Percentiles rank a stretch among this genome's conserved stretches.
These are phyloP conservation scores for Ciborinia camelliae DNA, from an alignment of 2,329 filamentous ascomycete genomes.

Conservation along the genomic window DNA sequence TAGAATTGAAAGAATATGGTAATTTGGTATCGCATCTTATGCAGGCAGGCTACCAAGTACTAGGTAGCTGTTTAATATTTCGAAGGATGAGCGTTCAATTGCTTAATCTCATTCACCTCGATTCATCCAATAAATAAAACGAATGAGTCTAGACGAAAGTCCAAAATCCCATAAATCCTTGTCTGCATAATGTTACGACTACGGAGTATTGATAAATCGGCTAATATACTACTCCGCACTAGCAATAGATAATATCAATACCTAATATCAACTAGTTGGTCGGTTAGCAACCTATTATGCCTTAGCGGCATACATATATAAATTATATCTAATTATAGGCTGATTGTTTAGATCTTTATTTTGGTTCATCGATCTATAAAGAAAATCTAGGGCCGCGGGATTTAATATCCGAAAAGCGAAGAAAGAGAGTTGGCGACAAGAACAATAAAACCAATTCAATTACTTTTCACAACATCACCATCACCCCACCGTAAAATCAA, in stretches of 20 bases:
- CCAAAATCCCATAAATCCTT: neutral
- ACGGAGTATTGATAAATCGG: neutral
- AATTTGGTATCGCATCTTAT: neutral
- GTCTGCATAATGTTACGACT: neutral
- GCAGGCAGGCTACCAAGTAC: too few species aligned
- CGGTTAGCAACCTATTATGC: neutral
- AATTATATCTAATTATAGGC: too few species aligned
- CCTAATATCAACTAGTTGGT: neutral
- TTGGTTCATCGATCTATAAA: neutral
- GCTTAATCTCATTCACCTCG: neutral
- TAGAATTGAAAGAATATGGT: neutral
- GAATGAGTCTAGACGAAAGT: conserved; percentile 5
- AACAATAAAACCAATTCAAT: neutral
- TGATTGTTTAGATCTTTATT: neutral
- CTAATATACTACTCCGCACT: neutral
- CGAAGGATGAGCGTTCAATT: neutral
- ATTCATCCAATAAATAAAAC: conserved; percentile 9
- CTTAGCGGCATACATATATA: neutral
- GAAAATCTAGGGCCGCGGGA: neutral
- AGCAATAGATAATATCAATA: neutral
- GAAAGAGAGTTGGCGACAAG: neutral
- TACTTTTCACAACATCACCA: too few species aligned
- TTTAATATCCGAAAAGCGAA: neutral
- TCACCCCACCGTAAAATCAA: neutral
- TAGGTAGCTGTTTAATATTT: too few species aligned